Conservation (phyloP, 73 alveolate species). For the Tetrahymena elliotti region DNA sequence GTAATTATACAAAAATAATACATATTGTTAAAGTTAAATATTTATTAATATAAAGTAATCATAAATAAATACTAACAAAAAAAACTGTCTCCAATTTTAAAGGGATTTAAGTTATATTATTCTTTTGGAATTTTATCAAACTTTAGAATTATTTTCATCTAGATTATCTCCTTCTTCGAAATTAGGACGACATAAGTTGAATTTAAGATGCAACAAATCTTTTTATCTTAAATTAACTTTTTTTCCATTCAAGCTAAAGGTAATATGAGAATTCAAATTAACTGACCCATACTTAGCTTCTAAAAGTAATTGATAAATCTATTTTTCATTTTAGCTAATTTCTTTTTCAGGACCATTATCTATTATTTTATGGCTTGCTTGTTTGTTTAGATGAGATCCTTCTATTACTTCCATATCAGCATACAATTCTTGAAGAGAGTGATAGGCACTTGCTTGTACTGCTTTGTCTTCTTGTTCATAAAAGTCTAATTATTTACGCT, state of each 20-base stretch:
- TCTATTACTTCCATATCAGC: background rate
- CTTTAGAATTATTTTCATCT: background rate
- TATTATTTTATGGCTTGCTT: background rate
- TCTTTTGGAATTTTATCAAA: background rate
- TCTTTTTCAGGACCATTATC: background rate
- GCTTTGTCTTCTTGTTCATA: background rate
- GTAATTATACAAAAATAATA: too few species aligned
- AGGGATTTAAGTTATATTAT: too few species aligned
- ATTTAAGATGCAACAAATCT: background rate
- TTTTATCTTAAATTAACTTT: background rate
- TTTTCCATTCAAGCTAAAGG: background rate
- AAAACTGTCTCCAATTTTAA: too few species aligned
- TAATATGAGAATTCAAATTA: background rate
- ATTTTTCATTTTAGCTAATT: background rate
- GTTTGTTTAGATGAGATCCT: background rate
- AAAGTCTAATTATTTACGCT: background rate
- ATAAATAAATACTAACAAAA: too few species aligned
- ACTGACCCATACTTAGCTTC: background rate
- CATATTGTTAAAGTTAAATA: too few species aligned
- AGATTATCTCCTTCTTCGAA: background rate
- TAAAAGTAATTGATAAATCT: background rate
- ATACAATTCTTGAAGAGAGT: background rate
- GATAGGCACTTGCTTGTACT: background rate
- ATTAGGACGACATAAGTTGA: background rate
- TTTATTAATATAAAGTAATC: too few species aligned